Percentiles rank a stretch among this genome's conserved stretches.
Conservation (phyloP, 2,329 filamentous ascomycete genomes). For the Calonectria crousiana region DNA sequence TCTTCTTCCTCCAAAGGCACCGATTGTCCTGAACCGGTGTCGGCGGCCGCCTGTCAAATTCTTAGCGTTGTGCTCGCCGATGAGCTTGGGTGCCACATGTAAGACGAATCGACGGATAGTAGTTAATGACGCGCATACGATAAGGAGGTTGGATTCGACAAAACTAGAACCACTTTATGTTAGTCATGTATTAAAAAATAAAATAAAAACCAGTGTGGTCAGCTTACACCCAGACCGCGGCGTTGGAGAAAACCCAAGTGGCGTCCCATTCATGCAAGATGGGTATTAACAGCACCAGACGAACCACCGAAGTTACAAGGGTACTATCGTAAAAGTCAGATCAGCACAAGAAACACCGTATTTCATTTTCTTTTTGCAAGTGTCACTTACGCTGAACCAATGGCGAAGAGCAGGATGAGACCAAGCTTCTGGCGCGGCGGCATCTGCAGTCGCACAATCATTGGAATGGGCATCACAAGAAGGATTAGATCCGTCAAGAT, state of each 20-base stretch:
- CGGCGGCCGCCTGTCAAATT: slow-evolving; percentile 22
- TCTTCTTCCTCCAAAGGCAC: slow-evolving; percentile 18
- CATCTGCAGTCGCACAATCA: slow-evolving; percentile 59
- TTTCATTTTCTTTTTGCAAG: no score
- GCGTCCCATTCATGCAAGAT: slow-evolving; percentile 43
- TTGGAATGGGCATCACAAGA: slow-evolving; percentile 59
- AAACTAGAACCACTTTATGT: slow-evolving; percentile 40
- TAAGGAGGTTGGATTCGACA: slow-evolving; percentile 51
- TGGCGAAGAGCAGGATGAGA: slow-evolving; percentile 57
- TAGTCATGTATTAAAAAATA: background rate
- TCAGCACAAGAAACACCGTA: slow-evolving; percentile 1
- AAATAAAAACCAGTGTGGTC: background rate
- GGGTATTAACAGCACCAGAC: slow-evolving; percentile 46
- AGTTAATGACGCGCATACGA: slow-evolving; percentile 53
- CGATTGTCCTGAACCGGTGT: slow-evolving; percentile 38
- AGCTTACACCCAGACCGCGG: slow-evolving; percentile 47
- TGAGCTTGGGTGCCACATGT: slow-evolving; percentile 44
- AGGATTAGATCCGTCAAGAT: slow-evolving; percentile 61
- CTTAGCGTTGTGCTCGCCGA: slow-evolving; percentile 32
- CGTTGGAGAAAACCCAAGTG: slow-evolving; percentile 48
- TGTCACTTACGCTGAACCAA: slow-evolving; percentile 52
- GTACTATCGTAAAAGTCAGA: slow-evolving; percentile 41
- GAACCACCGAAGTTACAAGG: slow-evolving; percentile 50
- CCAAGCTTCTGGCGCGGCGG: slow-evolving; percentile 60
- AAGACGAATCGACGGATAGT: slow-evolving; percentile 51